Evolutionary conservation across 768 basidiomycete genomes (phyloP).

Genomic region (Trametopsis cervina): DNA sequence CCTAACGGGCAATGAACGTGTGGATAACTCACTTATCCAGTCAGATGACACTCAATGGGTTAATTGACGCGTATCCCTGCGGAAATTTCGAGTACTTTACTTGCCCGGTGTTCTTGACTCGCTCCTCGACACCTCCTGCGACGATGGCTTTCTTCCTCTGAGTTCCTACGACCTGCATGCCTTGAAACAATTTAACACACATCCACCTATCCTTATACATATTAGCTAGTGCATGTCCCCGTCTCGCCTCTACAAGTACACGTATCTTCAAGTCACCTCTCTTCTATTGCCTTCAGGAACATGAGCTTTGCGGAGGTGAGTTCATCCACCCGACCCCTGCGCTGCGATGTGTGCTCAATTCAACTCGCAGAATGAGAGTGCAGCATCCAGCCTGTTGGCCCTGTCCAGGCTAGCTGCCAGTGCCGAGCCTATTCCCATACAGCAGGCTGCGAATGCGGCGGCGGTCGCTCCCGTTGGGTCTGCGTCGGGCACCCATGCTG

Average conservation of each 20-base stretch:
- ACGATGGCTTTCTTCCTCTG: neutral
- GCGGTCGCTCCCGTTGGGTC: slow-evolving; percentile 20
- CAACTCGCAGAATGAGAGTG: slow-evolving; percentile 7
- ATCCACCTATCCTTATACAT: slow-evolving; percentile 5
- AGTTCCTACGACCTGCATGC: neutral
- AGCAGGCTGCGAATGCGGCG: slow-evolving; percentile 15
- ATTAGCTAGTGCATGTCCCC: slow-evolving; percentile 9
- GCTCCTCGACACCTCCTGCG: neutral
- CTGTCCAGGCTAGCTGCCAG: slow-evolving; percentile 56
- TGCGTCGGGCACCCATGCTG: slow-evolving; percentile 19
- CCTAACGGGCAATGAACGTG: no score
- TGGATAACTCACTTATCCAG: neutral
- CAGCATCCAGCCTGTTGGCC: slow-evolving; percentile 50
- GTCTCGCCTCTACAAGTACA: neutral
- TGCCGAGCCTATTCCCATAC: slow-evolving; percentile 39
- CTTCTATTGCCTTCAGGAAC: slow-evolving; percentile 9
- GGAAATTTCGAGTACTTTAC: neutral
- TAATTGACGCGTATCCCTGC: neutral
- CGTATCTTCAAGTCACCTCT: slow-evolving; percentile 8
- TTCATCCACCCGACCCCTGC: neutral
- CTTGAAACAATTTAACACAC: neutral
- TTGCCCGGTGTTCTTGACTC: neutral
- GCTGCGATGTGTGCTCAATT: neutral
- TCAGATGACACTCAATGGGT: neutral
- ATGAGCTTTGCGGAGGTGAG: slow-evolving; percentile 9